A percentile compares a stretch with the other conserved stretches of the same genome.
phyloP scores from a whole-genome alignment of 2,329 filamentous ascomycete species.

The Exutisphaerella laricina region DNA sequence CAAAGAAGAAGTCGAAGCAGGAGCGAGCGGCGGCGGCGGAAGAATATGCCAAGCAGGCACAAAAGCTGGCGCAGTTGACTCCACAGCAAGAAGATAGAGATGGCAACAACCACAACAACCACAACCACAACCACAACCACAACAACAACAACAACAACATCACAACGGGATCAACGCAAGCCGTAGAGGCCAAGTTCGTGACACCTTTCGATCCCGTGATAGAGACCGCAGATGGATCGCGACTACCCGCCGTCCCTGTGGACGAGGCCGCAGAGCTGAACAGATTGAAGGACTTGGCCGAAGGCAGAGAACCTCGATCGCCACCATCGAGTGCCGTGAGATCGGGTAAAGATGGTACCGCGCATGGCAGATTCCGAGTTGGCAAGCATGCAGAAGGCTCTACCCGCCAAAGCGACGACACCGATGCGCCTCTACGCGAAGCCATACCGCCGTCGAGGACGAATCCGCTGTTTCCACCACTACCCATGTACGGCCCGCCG shows the following conservation, averaged over 20 bases:
- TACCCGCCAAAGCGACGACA: slow-evolving; percentile 41
- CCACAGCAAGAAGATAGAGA: slow-evolving; percentile 37
- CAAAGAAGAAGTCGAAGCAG: no score
- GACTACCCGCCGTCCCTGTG: slow-evolving; percentile 63
- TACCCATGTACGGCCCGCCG: slow-evolving; percentile 76
- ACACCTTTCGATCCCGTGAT: slow-evolving; percentile 69
- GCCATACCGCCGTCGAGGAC: slow-evolving; percentile 60
- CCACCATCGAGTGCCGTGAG: slow-evolving; percentile 33
- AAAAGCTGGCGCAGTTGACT: slow-evolving; percentile 40
- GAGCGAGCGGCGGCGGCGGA: slow-evolving; percentile 28
- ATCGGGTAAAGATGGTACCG: slow-evolving; percentile 40
- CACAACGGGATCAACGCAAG: slow-evolving; percentile 49
- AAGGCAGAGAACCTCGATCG: slow-evolving; percentile 34
- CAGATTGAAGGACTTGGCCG: slow-evolving; percentile 49
- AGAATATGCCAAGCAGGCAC: slow-evolving; percentile 57
- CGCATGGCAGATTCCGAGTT: slow-evolving; percentile 33
- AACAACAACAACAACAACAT: no score
- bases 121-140: no score
- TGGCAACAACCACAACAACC: no score
- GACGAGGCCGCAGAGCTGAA: slow-evolving; percentile 68
- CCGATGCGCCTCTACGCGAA: slow-evolving; percentile 37
- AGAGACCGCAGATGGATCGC: slow-evolving; percentile 59
- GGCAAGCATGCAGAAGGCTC: slow-evolving; percentile 9
- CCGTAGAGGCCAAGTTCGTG: slow-evolving; percentile 55
- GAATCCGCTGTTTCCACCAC: slow-evolving; percentile 75